A percentile compares a stretch with the other conserved stretches of the same genome.
Evolutionary conservation across 805 yeast species (phyloP).

Genomic region (Monosporozyma unispora): DNA sequence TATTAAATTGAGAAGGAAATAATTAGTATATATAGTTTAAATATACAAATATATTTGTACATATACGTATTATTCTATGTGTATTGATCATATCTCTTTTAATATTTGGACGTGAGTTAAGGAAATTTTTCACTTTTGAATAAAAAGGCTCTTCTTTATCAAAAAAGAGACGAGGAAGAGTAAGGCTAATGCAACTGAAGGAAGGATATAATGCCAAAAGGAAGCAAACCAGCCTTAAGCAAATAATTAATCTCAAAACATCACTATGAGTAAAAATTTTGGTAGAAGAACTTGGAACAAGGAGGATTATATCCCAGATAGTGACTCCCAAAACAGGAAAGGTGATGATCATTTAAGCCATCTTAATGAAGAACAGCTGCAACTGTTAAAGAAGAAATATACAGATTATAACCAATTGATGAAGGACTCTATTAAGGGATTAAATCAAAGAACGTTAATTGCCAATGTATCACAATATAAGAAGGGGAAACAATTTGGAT

Average conservation of each 20-base stretch:
- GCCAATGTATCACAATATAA: slow-evolving; percentile 28
- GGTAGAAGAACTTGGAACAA: slow-evolving; percentile 72
- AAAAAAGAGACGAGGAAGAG: neutral
- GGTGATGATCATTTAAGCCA: slow-evolving; percentile 1
- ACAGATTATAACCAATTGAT: slow-evolving; percentile 18
- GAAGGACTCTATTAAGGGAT: slow-evolving; percentile 20
- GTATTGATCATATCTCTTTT: neutral
- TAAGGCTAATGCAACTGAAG: no score
- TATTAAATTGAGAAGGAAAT: slow-evolving; percentile 35
- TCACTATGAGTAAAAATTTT: slow-evolving; percentile 23
- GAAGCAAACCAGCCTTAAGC: no score
- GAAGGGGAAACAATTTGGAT: slow-evolving; percentile 64
- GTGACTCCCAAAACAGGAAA: slow-evolving; percentile 14
- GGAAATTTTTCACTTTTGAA: neutral
- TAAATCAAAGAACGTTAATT: slow-evolving; percentile 30
- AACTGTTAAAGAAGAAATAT: slow-evolving; percentile 13
- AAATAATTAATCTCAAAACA: no score
- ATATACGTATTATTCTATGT: neutral
- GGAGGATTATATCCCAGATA: slow-evolving; percentile 46
- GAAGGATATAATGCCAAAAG: no score
- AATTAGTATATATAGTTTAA: slow-evolving; percentile 2
- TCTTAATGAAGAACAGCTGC: slow-evolving; percentile 5
- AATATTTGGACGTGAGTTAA: no score
- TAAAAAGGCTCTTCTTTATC: neutral
- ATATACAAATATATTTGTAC: neutral